Conservation (phyloP, 768 basidiomycete species). For the Cystobasidium ongulense region DNA sequence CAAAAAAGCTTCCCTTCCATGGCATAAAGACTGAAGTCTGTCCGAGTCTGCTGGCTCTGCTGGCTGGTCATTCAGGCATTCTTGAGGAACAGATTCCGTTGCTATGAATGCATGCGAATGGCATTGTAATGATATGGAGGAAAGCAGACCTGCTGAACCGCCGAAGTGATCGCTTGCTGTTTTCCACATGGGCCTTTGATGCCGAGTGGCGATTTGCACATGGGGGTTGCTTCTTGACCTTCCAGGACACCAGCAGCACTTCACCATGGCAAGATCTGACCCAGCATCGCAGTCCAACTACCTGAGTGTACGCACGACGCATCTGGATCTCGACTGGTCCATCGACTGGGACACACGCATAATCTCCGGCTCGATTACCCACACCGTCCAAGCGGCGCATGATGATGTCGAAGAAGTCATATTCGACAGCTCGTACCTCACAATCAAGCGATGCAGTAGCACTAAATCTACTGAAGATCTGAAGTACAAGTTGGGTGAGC, state of each 20-base stretch:
- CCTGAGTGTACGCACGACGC: slow-evolving; percentile 56
- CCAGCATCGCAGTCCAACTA: slow-evolving; percentile 72
- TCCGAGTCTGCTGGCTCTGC: too few species aligned
- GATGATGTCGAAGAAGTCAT: slow-evolving; percentile 52
- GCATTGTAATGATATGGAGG: too few species aligned
- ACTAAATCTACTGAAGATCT: slow-evolving; percentile 45
- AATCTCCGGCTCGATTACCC: slow-evolving; percentile 60
- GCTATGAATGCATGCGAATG: too few species aligned
- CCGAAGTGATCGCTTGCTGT: too few species aligned
- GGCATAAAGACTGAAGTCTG: too few species aligned
- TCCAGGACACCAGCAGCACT: neutral
- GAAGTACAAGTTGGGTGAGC: slow-evolving; percentile 54
- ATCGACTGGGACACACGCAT: slow-evolving; percentile 62
- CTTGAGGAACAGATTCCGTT: too few species aligned
- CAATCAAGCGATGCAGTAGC: slow-evolving; percentile 46
- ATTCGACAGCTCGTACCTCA: slow-evolving; percentile 67
- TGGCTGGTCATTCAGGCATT: too few species aligned
- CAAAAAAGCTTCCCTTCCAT: too few species aligned
- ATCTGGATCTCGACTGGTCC: slow-evolving; percentile 67
- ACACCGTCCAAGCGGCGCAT: slow-evolving; percentile 55
- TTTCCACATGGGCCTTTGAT: too few species aligned
- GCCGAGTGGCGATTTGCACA: slow-evolving; percentile 1
- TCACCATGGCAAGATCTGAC: neutral
- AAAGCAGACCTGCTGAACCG: too few species aligned
- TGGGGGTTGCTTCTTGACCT: neutral